phyloP scores from a whole-genome alignment of 129 eudicot species.

The Chrysanthemum lavandulifolium region DNA sequence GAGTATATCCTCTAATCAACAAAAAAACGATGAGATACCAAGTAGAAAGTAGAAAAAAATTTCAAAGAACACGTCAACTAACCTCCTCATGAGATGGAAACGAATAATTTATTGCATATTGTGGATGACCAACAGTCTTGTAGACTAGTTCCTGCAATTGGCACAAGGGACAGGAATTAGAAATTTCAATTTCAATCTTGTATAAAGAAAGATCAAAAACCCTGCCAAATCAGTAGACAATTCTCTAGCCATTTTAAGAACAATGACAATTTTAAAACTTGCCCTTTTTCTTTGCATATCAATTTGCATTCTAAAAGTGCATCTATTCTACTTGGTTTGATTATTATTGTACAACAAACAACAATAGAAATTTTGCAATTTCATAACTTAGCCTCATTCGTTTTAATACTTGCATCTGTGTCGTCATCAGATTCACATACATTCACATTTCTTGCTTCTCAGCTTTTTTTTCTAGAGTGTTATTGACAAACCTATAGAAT shows the following conservation, averaged over 20 bases:
- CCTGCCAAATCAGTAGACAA: background rate
- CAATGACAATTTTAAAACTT: too few species aligned
- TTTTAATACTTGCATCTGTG: too few species aligned
- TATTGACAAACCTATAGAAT: too few species aligned
- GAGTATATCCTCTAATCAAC: background rate
- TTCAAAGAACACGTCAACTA: background rate
- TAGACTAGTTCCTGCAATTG: slow-evolving; percentile 77
- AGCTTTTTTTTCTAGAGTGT: too few species aligned
- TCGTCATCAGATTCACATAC: too few species aligned
- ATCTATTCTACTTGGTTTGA: background rate
- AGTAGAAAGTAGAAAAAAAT: background rate
- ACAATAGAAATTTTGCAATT: too few species aligned
- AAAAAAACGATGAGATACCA: background rate
- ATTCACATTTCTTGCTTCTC: too few species aligned
- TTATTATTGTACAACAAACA: background rate
- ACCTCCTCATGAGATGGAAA: slow-evolving; percentile 97
- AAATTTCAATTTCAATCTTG: slow-evolving; percentile 4
- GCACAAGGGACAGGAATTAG: slow-evolving; percentile 29
- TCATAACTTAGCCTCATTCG: too few species aligned
- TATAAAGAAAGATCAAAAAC: background rate
- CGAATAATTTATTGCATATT: slow-evolving; percentile 57
- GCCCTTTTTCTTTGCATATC: too few species aligned
- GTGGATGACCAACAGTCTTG: slow-evolving; percentile 83
- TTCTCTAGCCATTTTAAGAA: too few species aligned
- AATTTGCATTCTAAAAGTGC: too few species aligned